Base-by-base conservation (phyloP, 2,329 filamentous ascomycete genomes). In the Talaromyces verruculosus region DNA sequence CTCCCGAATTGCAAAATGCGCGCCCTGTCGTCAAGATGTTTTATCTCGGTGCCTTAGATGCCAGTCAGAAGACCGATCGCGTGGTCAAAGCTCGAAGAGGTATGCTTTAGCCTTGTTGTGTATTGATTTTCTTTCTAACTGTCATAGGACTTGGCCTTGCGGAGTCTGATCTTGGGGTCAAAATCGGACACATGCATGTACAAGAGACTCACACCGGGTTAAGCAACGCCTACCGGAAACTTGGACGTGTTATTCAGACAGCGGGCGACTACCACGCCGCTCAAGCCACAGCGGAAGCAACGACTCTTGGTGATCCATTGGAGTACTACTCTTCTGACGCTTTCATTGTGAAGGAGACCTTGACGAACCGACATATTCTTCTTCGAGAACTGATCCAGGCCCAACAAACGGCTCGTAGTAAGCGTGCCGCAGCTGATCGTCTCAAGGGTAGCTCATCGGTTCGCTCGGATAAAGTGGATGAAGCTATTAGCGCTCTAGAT, bases 291-390 rank as follows among this genome's bases (percentile, higher is more conserved):
- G 93, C 93, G 17, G 94, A 99, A 82, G 95, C 95, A 8, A 96
- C 94, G 8, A 97, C 94, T 1, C 85, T 99, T 61, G 93, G 92
- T 55, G 95, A 99, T 72, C 92, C 95, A 11, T 88, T 99, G 68
- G 91, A 93, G 73, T 97, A 98, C 76, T 93, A 98, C 80, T 97
- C 93, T 53, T 89, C 92, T 65, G 95, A 99, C 78, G 92, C 95
- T 53, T 96, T 97, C 76, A 96, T 98, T 72, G 95, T 98, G 71
- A 99, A 99, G 79, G 95, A 99, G 77, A 97, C 93, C 11, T 85
- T 99, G 69, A 99, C 95, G 3, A 99, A 99, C 81, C 91, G 95
- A 13, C 95, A 99, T 80, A 97, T 99, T 68, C 86, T 99, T 22
- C 90, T 97, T 51, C 92, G 95, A 67, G 95, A 99, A 74, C 88